These are phyloP conservation scores for Suhomyces tanzawaensis DNA, from an alignment of 805 yeast genomes.

Conservation along the genomic window DNA sequence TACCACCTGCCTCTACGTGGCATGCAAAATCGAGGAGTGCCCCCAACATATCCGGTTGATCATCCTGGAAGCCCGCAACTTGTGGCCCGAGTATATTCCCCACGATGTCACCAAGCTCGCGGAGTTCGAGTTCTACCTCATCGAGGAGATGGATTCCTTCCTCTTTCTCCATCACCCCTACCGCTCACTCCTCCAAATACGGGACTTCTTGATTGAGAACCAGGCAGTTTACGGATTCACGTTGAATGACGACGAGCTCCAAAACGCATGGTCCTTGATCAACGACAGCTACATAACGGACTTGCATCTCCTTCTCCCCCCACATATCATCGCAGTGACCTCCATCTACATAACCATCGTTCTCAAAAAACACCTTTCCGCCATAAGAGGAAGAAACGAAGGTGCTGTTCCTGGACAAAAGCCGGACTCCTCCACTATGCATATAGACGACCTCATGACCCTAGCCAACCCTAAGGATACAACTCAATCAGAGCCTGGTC, in stretches of 20 bases:
- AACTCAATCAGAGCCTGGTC: background rate
- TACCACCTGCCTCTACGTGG: conserved; percentile 82
- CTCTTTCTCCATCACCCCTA: conserved; percentile 77
- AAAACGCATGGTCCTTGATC: conserved; percentile 83
- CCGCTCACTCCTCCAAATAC: conserved; percentile 55
- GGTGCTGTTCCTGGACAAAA: conserved; percentile 8
- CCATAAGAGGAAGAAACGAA: conserved; percentile 16
- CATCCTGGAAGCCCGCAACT: conserved; percentile 76
- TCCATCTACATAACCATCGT: conserved; percentile 78
- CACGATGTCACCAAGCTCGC: conserved; percentile 89
- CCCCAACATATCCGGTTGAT: conserved; percentile 90
- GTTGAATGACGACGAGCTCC: conserved; percentile 65
- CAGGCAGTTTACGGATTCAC: conserved; percentile 24
- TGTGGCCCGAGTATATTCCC: conserved; percentile 95
- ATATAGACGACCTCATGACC: conserved; percentile 38
- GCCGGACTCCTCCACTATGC: conserved; percentile 18
- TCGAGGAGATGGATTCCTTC: conserved; percentile 80
- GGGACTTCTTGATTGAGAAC: conserved; percentile 39
- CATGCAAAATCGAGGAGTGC: conserved; percentile 92
- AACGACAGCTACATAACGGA: conserved; percentile 91
- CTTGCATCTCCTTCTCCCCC: conserved; percentile 77
- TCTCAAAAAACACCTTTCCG: conserved; percentile 40
- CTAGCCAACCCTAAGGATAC: conserved; percentile 12
- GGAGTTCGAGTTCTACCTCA: conserved; percentile 90
- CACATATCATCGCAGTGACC: conserved; percentile 81